A percentile compares a stretch with the other conserved stretches of the same genome.
These are phyloP conservation scores for Beauveria varroae DNA, from an alignment of 2,329 filamentous ascomycete genomes.

Conservation along the genomic window DNA sequence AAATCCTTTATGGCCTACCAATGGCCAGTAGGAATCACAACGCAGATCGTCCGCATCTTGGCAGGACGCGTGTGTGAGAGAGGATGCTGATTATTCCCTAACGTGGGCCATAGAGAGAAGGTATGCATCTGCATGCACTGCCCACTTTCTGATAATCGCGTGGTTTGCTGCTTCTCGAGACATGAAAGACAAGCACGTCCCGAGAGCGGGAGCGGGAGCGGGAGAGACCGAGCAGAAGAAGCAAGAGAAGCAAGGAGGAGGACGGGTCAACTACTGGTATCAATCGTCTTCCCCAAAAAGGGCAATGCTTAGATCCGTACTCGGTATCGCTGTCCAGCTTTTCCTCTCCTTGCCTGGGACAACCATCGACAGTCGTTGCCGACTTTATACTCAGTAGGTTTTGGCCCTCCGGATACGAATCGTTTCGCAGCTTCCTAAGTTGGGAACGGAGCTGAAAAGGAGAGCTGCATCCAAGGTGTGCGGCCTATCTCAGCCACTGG, in stretches of 20 bases:
- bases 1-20: background rate
- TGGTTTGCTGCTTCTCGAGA: background rate
- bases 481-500: background rate
- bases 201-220: background rate
- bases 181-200: background rate
- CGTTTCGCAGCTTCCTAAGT: background rate
- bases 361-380: background rate
- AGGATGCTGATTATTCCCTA: slow-evolving; percentile 5
- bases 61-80: background rate
- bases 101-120: background rate
- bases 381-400: background rate
- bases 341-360: background rate
- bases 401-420: too few species aligned
- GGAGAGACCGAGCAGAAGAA: background rate
- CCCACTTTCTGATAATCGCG: background rate
- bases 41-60: background rate
- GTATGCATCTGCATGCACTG: background rate
- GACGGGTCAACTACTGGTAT: background rate
- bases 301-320: slow-evolving; percentile 1
- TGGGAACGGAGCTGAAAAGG: slow-evolving; percentile 2
- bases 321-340: background rate
- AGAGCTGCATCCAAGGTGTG: slow-evolving; percentile 1
- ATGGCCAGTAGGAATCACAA: slow-evolving; percentile 1
- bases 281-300: background rate
- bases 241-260: background rate